Base-by-base conservation (phyloP, 2,329 filamentous ascomycete species). In the Graphilbum sp. region DNA sequence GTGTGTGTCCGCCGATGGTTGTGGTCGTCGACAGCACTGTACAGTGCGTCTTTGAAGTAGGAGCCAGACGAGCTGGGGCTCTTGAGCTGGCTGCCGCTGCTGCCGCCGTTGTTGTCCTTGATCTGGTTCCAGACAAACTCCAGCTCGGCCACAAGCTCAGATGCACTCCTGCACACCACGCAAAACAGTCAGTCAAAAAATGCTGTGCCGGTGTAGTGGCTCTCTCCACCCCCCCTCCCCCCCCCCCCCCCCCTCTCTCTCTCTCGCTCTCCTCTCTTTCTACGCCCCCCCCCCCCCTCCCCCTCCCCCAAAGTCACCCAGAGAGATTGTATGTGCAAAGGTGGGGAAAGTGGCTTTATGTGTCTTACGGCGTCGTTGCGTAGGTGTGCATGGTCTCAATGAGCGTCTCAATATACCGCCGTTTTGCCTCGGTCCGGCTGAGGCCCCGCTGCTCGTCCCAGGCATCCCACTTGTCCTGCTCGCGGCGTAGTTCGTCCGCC, bases 61-160 rank as follows among this genome's bases (percentile, higher is more conserved):
- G 69, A 67, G 31, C 69, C 55, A 30, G 75, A 61, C 29, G 78
- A 75, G 30, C 40, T 41, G 16, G 71, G 73, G 4, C 79, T 74
- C 11, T 74, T 73, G 27, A 8, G 10, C 4, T 29, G 13, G 27
- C 15, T 12, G 27, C 27, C 15, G 27, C 27, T 29, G 7, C 27
- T 29, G 27, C 27, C 13, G 7, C 27, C 13, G 27, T 5, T 29
- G 50, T 88, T 95, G 48, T 79, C 80, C 57, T 90, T 93, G 49
- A 98, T 88, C 56, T 96, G 90, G 49, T 95, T 86, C 90, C 90
- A 98, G 30, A 98, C 88, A 51, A 96, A 98, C 59, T 98, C 90
- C n/a, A 98, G 72, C 57, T 98, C 90, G 10, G 77, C 69, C 29
- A 96, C 87, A 30, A 98, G 68, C 58, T 93, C 87, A 42, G 79